A percentile compares a stretch with the other conserved stretches of the same genome.
Conservation (phyloP, 1,139 yeast species). For the Pichia norvegensis region DNA sequence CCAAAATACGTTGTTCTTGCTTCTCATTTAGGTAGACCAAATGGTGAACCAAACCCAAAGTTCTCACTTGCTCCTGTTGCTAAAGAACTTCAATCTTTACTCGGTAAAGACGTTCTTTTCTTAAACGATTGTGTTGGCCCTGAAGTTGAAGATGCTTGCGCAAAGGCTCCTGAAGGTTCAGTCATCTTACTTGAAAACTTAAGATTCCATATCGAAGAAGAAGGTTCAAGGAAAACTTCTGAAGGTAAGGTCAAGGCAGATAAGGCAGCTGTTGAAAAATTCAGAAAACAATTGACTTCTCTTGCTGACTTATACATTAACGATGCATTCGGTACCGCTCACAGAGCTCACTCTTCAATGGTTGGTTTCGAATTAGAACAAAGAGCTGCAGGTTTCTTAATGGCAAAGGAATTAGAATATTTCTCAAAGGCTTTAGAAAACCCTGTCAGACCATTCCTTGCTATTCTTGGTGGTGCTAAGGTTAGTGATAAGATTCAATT, state of each 20-base stretch:
- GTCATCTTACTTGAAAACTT: constrained; percentile 85
- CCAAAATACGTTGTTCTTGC: constrained; percentile 89
- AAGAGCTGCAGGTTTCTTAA: constrained; percentile 95
- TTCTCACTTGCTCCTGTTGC: constrained; percentile 91
- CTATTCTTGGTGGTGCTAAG: constrained; percentile 97
- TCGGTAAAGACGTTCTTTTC: constrained; percentile 66
- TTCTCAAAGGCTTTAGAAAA: constrained; percentile 95
- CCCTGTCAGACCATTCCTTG: constrained; percentile 95
- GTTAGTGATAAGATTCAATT: constrained; percentile 96
- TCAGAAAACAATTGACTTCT: constrained; percentile 80
- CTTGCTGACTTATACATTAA: constrained; percentile 93
- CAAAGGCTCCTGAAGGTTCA: constrained; percentile 61
- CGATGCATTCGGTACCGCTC: constrained; percentile 98
- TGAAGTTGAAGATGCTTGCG: constrained; percentile 73
- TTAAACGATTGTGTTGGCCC: constrained; percentile 82
- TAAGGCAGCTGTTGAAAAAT: constrained; percentile 68
- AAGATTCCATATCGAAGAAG: constrained; percentile 95
- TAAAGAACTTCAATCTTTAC: constrained; percentile 68
- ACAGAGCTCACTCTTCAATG: constrained; percentile 98
- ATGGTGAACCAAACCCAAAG: constrained; percentile 76
- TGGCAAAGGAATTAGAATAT: constrained; percentile 92
- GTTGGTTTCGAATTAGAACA: constrained; percentile 90
- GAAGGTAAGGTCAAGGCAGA: constrained; percentile 92
- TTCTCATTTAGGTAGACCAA: constrained; percentile 96
- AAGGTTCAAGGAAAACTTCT: constrained; percentile 78